Percentiles rank a stretch among this genome's conserved stretches.
Evolutionary conservation across 192 early-diverging fungal genomes (phyloP).

Genomic region (Podochytrium sp.): DNA sequence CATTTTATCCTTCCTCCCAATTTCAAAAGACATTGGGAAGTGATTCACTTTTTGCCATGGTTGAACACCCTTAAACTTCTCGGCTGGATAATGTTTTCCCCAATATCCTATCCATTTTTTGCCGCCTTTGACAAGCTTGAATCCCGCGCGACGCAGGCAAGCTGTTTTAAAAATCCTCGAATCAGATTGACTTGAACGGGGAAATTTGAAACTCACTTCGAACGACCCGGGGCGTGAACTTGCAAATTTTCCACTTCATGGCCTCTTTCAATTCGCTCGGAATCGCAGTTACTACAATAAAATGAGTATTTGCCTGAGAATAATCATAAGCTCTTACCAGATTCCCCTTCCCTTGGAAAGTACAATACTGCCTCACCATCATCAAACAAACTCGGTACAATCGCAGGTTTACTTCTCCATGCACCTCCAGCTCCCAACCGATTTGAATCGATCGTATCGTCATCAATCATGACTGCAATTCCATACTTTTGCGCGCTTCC

Average conservation of each 20-base stretch:
- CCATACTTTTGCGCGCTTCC: slow-evolving; percentile 24
- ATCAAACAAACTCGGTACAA: slow-evolving; percentile 40
- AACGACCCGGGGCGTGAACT: slow-evolving; percentile 49
- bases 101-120: slow-evolving; percentile 49
- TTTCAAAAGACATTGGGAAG: slow-evolving; percentile 55
- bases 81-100: slow-evolving; percentile 50
- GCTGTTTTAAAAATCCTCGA: slow-evolving; percentile 27
- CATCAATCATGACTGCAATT: slow-evolving; percentile 20
- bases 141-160: slow-evolving; percentile 39
- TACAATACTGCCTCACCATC: slow-evolving; percentile 46
- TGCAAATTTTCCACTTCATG: slow-evolving; percentile 50
- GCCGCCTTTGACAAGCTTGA: slow-evolving; percentile 43
- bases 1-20: slow-evolving; percentile 55
- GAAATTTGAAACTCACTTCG: slow-evolving; percentile 38
- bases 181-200: no score
- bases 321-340: slow-evolving; percentile 2
- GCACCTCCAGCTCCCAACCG: not conserved
- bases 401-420: not conserved
- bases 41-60: slow-evolving; percentile 61
- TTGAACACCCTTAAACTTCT: slow-evolving; percentile 41
- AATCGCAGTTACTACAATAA: slow-evolving; percentile 22
- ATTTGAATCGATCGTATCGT: not conserved
- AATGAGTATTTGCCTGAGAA: not conserved
- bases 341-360: slow-evolving; percentile 42
- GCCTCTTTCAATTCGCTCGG: slow-evolving; percentile 25